phyloP scores from a whole-genome alignment of 2,329 filamentous ascomycete genomes.

The Penicillium hesseltinei region DNA sequence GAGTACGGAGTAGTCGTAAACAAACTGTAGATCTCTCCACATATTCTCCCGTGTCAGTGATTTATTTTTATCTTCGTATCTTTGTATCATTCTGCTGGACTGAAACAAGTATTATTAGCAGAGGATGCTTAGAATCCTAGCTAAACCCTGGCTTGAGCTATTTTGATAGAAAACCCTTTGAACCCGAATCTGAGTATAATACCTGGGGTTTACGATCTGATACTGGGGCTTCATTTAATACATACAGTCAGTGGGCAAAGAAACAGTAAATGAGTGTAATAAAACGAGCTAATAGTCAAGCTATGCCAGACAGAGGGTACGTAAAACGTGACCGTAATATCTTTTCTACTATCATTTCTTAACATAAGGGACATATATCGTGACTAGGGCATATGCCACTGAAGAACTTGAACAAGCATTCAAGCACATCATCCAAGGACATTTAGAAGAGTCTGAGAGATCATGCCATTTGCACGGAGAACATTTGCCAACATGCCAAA shows the following conservation, averaged over 20 bases:
- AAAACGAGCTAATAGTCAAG: background rate
- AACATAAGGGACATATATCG: background rate
- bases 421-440: background rate
- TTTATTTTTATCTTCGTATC: background rate
- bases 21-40: constrained; percentile 2
- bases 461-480: background rate
- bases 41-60: background rate
- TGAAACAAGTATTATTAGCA: background rate
- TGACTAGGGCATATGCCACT: too few relatives aligned
- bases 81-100: background rate
- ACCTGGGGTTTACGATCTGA: background rate
- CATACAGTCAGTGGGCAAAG: background rate
- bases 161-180: too few relatives aligned
- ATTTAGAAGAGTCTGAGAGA: background rate
- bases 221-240: background rate
- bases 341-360: background rate
- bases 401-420: too few relatives aligned
- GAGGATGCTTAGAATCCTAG: background rate
- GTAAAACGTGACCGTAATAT: too few relatives aligned
- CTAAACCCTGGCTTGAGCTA: background rate
- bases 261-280: background rate
- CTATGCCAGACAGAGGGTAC: background rate
- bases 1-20: background rate
- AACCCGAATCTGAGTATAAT: too few relatives aligned
- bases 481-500: background rate